These are phyloP conservation scores for Suhomyces anneliseae DNA, from an alignment of 1,139 yeast genomes.

Conservation along the genomic window DNA sequence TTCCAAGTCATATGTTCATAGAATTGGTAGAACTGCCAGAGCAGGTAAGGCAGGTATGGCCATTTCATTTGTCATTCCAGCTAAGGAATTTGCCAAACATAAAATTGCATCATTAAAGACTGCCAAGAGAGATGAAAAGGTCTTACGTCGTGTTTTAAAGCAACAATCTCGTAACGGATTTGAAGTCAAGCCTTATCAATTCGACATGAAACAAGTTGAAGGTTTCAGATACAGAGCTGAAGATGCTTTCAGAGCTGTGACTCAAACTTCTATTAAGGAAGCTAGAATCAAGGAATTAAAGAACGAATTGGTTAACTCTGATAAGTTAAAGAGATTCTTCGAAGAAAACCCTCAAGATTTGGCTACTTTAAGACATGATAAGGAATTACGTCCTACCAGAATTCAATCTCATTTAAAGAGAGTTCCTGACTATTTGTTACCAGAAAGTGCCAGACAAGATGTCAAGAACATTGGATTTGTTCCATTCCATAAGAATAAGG, in stretches of 20 bases:
- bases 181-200: conserved; percentile 79
- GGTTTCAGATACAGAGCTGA: conserved; percentile 96
- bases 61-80: conserved; percentile 85
- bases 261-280: conserved; percentile 85
- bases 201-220: conserved; percentile 90
- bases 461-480: conserved; percentile 69
- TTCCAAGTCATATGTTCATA: conserved; percentile 86
- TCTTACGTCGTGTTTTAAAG: conserved; percentile 70
- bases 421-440: conserved; percentile 88
- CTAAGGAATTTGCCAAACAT: conserved; percentile 85
- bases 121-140: conserved; percentile 84
- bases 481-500: conserved; percentile 65
- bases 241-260: conserved; percentile 95
- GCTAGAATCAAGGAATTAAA: conserved; percentile 91
- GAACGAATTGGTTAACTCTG: conserved; percentile 83
- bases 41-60: conserved; percentile 97
- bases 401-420: conserved; percentile 84
- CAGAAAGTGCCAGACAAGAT: conserved; percentile 70
- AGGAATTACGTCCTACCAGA: conserved; percentile 79
- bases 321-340: conserved; percentile 88
- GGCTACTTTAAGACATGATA: conserved; percentile 85
- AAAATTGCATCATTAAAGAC: conserved; percentile 70
- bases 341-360: conserved; percentile 98
- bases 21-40: conserved; percentile 97
- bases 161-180: conserved; percentile 76